Evolutionary conservation across 352 stramenopile genomes (phyloP), one percentile per base, ranked within the genome.

Genomic region (Phytophthora multivora): DNA sequence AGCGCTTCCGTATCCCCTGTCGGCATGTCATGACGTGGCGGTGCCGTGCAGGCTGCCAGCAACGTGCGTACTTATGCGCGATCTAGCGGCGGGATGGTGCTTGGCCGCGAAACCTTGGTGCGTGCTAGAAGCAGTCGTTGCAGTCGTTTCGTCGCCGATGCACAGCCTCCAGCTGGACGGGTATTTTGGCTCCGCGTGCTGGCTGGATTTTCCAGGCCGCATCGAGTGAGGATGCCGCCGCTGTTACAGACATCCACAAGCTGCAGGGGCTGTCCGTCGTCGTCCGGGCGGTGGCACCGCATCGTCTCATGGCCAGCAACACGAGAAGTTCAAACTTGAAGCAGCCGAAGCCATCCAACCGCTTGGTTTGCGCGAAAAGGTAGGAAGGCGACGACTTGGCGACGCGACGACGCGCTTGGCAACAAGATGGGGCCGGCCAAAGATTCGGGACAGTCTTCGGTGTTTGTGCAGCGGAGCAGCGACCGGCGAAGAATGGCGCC

Each of bases 301-400:
- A 48, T 57, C 59, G 59, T 67, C 59, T 63, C 51, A 67, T 51
- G 28, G 5, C 25, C n/a, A n/a, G n/a, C 50, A 16, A 50, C 11
- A 8, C 10, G 26, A 54, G 41, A 61, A 62, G 36, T 42, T 51
- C 51, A 51, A 61, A 52, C 46, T 64, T 64, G 47, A 58, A 56
- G 54, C 42, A 35, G 16, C 16, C 33, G 38, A 65, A 59, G 49
- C 48, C 57, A 65, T 59, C 50, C 47, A 64, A 51, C 47, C 47
- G 45, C 18, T 33, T 59, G 52, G 18, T 48, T 63, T 63, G 35
- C 54, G 46, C 36, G 13, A 48, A 35, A 23, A 50, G 21, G 30
- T 23, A 41, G 33, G 59, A 65, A 51, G 38, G 52, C 54, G 42
- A 33, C 31, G 28, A 18, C 11, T 30, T 40, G 42, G 42, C 47